phyloP scores from a whole-genome alignment of 306 rosid species.

The Cucurbita pepo region DNA sequence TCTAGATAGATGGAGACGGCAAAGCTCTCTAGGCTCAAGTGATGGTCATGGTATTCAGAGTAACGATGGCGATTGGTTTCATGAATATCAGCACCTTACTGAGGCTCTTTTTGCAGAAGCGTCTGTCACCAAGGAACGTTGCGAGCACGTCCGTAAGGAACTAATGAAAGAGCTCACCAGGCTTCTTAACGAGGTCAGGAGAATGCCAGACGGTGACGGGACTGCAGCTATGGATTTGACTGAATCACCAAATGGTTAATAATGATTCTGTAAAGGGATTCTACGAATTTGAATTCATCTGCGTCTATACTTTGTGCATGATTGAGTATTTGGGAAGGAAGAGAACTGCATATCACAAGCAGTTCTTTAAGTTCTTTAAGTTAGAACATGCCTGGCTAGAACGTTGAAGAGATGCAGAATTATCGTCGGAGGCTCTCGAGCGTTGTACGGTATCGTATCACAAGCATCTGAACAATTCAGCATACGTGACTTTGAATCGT shows the following conservation, averaged over 20 bases:
- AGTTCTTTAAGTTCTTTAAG: not conserved
- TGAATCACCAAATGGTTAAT: conserved; percentile 40
- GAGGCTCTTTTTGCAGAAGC: conserved; percentile 72
- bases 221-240: conserved; percentile 43
- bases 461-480: too few species aligned
- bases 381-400: not conserved
- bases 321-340: not conserved
- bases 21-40: conserved; percentile 32
- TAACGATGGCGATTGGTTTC: conserved; percentile 54
- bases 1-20: conserved; percentile 61
- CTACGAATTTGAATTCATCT: not conserved
- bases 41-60: conserved; percentile 24
- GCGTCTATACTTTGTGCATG: not conserved
- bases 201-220: conserved; percentile 55
- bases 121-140: conserved; percentile 62
- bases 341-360: not conserved
- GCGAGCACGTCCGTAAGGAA: conserved; percentile 51
- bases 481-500: too few species aligned
- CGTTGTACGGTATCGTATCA: not conserved
- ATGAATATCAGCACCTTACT: conserved; percentile 52
- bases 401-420: not conserved
- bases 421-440: not conserved
- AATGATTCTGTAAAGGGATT: conserved; percentile 1
- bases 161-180: conserved; percentile 53
- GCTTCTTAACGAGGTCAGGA: conserved; percentile 71